Percentiles rank a stretch among this genome's conserved stretches.
These are phyloP conservation scores for Phytopythium sindhum DNA, from an alignment of 352 stramenopile species.

Conservation along the genomic window DNA sequence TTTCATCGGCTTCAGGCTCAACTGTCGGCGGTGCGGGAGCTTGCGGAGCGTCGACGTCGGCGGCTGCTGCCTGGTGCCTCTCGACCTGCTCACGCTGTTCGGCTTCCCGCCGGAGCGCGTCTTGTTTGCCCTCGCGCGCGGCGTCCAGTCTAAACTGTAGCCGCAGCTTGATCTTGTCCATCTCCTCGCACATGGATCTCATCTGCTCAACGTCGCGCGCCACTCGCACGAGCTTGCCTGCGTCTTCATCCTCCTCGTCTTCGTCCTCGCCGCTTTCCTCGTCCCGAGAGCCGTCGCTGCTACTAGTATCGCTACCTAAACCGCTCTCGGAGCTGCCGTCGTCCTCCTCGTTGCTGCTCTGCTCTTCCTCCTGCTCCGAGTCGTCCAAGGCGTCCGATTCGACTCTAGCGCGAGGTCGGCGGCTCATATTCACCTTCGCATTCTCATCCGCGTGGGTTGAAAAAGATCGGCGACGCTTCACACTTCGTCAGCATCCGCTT, in stretches of 20 bases:
- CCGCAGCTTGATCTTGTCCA: slow-evolving; percentile 54
- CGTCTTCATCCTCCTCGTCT: slow-evolving; percentile 10
- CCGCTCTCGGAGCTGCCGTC: slow-evolving; percentile 13
- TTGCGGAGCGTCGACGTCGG: slow-evolving; percentile 1
- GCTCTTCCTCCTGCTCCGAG: not conserved
- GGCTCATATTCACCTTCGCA: not conserved
- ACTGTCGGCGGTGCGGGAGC: no score
- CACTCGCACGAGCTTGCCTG: slow-evolving; percentile 31
- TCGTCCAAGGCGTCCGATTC: not conserved
- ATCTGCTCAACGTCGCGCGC: slow-evolving; percentile 40
- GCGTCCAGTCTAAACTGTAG: slow-evolving; percentile 41
- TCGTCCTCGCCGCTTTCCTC: slow-evolving; percentile 13
- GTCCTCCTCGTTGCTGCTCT: slow-evolving; percentile 18
- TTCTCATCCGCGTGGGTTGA: not conserved
- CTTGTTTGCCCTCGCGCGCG: slow-evolving; percentile 16
- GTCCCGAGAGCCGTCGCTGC: slow-evolving; percentile 10
- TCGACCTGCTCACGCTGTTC: slow-evolving; percentile 11
- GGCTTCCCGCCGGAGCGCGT: slow-evolving; percentile 5
- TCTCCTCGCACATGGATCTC: slow-evolving; percentile 47
- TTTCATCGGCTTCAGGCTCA: not conserved
- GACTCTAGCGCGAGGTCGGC: not conserved
- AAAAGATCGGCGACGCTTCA: slow-evolving; percentile 3
- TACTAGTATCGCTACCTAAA: not conserved
- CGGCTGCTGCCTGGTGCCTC: slow-evolving; percentile 10
- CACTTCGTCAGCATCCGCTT: not conserved